A percentile compares a stretch with the other conserved stretches of the same genome.
phyloP scores from a whole-genome alignment of 2,329 filamentous ascomycete species.

The Emergomyces africanus region DNA sequence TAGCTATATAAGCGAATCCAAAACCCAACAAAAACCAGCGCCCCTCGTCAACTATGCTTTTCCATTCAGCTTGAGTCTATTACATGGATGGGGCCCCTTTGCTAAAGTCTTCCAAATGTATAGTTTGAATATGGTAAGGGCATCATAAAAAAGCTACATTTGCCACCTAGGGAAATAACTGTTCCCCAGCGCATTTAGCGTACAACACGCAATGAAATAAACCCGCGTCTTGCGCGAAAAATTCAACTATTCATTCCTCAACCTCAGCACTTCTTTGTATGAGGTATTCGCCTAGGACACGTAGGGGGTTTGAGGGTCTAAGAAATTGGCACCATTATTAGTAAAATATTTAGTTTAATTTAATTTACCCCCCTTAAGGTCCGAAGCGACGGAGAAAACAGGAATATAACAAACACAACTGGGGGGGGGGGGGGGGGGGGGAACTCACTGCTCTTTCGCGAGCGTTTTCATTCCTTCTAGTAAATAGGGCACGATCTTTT shows the following conservation, averaged over 20 bases:
- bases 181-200: neutral
- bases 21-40: neutral
- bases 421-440: neutral
- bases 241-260: constrained; percentile 28
- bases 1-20: neutral
- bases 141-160: neutral
- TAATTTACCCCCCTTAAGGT: neutral
- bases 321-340: neutral
- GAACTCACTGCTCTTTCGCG: constrained; percentile 55
- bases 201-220: neutral
- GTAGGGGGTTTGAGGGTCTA: constrained; percentile 55
- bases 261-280: constrained; percentile 55
- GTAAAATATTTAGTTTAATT: neutral
- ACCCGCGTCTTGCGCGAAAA: neutral
- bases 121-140: neutral
- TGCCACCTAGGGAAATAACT: neutral
- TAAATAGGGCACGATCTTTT: constrained; percentile 53
- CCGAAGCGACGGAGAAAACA: neutral
- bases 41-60: neutral
- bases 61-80: neutral
- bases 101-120: neutral
- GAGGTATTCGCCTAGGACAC: constrained; percentile 57
- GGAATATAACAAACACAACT: neutral
- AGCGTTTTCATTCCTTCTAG: constrained; percentile 64
- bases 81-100: neutral